A percentile compares a stretch with the other conserved stretches of the same genome.
These are phyloP conservation scores for Nicotiana undulata DNA, from an alignment of 257 asterid species.

Conservation along the genomic window DNA sequence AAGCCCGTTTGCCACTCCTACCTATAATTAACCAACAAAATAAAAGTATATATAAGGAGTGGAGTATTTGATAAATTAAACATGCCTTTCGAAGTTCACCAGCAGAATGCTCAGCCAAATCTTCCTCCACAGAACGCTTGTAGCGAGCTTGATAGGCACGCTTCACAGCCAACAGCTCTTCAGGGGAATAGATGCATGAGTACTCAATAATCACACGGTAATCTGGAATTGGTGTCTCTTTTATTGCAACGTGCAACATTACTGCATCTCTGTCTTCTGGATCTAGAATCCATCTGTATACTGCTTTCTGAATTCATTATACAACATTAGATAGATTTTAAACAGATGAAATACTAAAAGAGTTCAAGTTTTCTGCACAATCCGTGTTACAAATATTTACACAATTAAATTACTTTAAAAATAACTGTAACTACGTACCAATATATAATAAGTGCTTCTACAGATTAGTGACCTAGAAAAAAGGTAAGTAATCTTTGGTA, in stretches of 20 bases:
- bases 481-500: too few relatives aligned
- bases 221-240: constrained; percentile 26
- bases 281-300: constrained; percentile 65
- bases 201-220: constrained; percentile 44
- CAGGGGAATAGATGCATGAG: constrained; percentile 39
- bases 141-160: constrained; percentile 60
- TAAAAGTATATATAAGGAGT: background rate
- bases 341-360: too few relatives aligned
- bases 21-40: background rate
- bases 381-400: too few relatives aligned
- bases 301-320: constrained; percentile 35
- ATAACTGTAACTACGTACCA: too few relatives aligned
- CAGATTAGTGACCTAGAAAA: too few relatives aligned
- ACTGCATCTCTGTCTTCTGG: constrained; percentile 68
- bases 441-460: too few relatives aligned
- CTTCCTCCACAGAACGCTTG: constrained; percentile 73
- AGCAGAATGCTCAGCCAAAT: constrained; percentile 48
- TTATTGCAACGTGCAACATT: constrained; percentile 44
- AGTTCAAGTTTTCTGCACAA: too few relatives aligned
- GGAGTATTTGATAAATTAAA: too few relatives aligned
- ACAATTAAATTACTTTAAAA: too few relatives aligned
- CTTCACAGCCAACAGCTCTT: constrained; percentile 48
- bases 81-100: constrained; percentile 51
- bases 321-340: too few relatives aligned
- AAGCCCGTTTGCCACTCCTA: too few relatives aligned